These are phyloP conservation scores for Colletotrichum magnum DNA, from an alignment of 2,329 filamentous ascomycete genomes.

Conservation along the genomic window DNA sequence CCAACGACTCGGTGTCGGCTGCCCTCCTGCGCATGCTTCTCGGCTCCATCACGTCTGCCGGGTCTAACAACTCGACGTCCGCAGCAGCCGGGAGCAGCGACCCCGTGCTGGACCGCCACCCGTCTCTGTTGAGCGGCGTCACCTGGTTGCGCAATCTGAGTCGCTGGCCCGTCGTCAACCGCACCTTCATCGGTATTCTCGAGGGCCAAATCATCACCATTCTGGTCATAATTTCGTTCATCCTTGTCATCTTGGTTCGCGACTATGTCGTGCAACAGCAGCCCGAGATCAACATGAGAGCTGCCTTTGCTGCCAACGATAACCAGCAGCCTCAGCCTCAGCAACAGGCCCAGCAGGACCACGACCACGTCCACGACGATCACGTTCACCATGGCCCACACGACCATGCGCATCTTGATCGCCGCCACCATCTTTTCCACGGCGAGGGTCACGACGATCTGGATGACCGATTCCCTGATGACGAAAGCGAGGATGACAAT, in stretches of 20 bases:
- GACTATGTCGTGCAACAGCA: conserved; percentile 99
- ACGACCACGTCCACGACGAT: conserved; percentile 21
- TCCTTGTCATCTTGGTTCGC: conserved; percentile 94
- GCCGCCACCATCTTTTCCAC: conserved; percentile 4
- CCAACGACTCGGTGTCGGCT: conserved; percentile 51
- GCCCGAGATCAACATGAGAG: conserved; percentile 88
- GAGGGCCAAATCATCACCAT: conserved; percentile 96
- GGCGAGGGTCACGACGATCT: no score
- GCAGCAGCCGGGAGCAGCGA: conserved; percentile 31
- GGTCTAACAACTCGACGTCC: conserved; percentile 31
- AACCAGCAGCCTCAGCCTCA: conserved; percentile 26
- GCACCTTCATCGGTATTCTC: conserved; percentile 83
- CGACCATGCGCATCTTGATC: conserved; percentile 6
- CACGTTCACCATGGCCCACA: conserved; percentile 36
- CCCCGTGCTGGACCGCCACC: conserved; percentile 44
- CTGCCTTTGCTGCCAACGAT: conserved; percentile 59
- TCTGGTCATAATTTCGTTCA: conserved; percentile 92
- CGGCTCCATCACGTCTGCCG: conserved; percentile 44
- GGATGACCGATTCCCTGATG: no score
- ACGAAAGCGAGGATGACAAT: conserved; percentile 26
- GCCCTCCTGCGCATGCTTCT: conserved; percentile 49
- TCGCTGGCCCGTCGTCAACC: conserved; percentile 79
- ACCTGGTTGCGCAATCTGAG: conserved; percentile 74
- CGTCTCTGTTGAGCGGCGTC: conserved; percentile 71
- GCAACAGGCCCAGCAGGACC: conserved; percentile 15